Base-by-base conservation (phyloP, 371 early-diverging fungal species). In the Zancudomyces culisetae region DNA sequence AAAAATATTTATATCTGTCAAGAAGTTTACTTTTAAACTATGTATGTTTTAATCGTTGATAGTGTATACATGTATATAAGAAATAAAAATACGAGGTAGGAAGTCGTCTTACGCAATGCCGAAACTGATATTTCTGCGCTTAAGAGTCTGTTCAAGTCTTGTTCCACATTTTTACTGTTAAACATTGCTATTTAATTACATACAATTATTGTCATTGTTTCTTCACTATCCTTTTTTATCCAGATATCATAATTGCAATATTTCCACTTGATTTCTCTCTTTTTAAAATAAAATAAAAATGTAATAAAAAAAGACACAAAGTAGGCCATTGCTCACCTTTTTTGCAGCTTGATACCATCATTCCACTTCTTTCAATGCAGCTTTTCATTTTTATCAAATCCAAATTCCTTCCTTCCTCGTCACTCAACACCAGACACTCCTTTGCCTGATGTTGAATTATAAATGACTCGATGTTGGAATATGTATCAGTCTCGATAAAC, bases 401-500 rank as follows among this genome's bases (percentile, higher is more conserved):
- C 48, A 80, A 75, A 52, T 80, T 80, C 43, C 70, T 72, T 24
- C 61, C 64, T 6, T 61, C 60, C 3, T 72, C 72, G 41, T 77
- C 73, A 2, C 70, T 58, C n/a, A 78, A 67, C 19, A 90, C 57
- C 13, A 93, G 57, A 51, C 91, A 90, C 60, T 96, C 96, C 55
- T 87, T 90, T 40, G 87, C 88, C 26, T 85, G 83, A 42, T 90
- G 72, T 66, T 92, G 94, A 55, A 93, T 85, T 22, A 35, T 19
- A 30, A 2, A 8, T 27, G 30, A 27, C 39, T 49, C 50, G 19
- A 49, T 35, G 60, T 91, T 91, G 2, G 89, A 81, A 57, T 81
- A 91, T 1, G 85, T 70, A 35, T 92, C 90, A 59, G 84, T 88
- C 68, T 96, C 97, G 22, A 84, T 63, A 61, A 94, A 92, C 63